Evolutionary conservation across 1,284 basidiomycete species (phyloP), one percentile per base, ranked within the genome.

Genomic region (Psilocybe mexicana): DNA sequence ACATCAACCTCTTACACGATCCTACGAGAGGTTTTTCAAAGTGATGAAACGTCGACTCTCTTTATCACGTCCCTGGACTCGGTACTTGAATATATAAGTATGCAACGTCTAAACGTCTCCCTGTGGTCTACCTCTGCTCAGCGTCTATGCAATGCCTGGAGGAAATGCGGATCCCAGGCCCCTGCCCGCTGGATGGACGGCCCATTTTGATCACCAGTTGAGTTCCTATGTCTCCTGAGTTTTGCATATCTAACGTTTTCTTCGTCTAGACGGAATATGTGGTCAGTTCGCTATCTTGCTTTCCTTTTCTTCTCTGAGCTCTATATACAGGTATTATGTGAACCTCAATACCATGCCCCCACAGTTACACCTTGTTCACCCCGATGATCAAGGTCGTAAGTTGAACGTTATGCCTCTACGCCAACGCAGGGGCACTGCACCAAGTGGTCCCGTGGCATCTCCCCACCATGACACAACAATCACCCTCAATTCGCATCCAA

Each of bases 131-230:
- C 30, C 30, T 6, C 30, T 33, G 30, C 18, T 18, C 18, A 6
- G 38, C 47, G n/a, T 48, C n/a, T 33, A 5, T 14, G 30, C 5
- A 10, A 56, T 56, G 55, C 48, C 51, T 40, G 40, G 38, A n/a
- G 25, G 11, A 30, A 48, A 40, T 28, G 30, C 25, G 10, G 33
- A 55, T 28, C 45, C 24, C 30, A 56, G 63, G 24, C 36, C 53
- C 2, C 53, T 66, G 6, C 63, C 63, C 8, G 8, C 52, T 26
- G 65, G 65, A 8, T 66, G 65, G 58, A 52, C 43, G 12, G 50
- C 59, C 28, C 58, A 62, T 30, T 62, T 57, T 52, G 59, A 63
- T 54, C 38, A 50, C 11, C 40, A 58, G 62, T 65, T 33, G 51
- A 58, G 61, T 49, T 23, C 38, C 44, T 54, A 28, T 14, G 0